A percentile compares a stretch with the other conserved stretches of the same genome.
These are phyloP conservation scores for Rhizoclosmatium globosum DNA, from an alignment of 192 early-diverging fungal genomes.

Conservation along the genomic window DNA sequence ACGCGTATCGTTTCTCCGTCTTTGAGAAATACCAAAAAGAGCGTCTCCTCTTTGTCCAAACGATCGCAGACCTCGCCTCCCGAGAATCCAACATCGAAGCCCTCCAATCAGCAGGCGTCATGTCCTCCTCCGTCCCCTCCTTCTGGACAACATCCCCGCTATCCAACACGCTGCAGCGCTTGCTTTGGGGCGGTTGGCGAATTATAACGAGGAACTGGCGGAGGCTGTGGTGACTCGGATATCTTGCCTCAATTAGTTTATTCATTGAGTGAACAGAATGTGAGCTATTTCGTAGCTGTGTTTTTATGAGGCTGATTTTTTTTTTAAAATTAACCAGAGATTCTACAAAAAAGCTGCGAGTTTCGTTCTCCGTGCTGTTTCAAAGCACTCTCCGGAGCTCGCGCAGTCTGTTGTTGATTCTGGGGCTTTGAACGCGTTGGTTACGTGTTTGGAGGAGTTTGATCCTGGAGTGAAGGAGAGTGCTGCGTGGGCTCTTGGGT, in stretches of 20 bases:
- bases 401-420: slow-evolving; percentile 62
- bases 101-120: slow-evolving; percentile 57
- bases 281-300: slow-evolving; percentile 30
- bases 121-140: slow-evolving; percentile 62
- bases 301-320: neutral
- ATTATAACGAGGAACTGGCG: slow-evolving; percentile 66
- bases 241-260: slow-evolving; percentile 65
- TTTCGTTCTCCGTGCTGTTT: slow-evolving; percentile 64
- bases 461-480: slow-evolving; percentile 68
- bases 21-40: slow-evolving; percentile 70
- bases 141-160: slow-evolving; percentile 61
- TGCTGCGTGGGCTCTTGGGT: slow-evolving; percentile 68
- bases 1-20: slow-evolving; percentile 56
- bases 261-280: slow-evolving; percentile 62
- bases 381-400: slow-evolving; percentile 64
- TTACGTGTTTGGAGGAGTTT: slow-evolving; percentile 67
- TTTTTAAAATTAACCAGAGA: slow-evolving; percentile 44
- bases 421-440: slow-evolving; percentile 60
- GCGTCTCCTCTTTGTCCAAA: slow-evolving; percentile 65
- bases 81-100: slow-evolving; percentile 67
- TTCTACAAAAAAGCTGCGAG: slow-evolving; percentile 69
- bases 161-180: slow-evolving; percentile 69
- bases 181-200: slow-evolving; percentile 64
- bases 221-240: slow-evolving; percentile 60
- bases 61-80: slow-evolving; percentile 63